These are phyloP conservation scores for Collybia sordida DNA, from an alignment of 768 basidiomycete genomes.

Conservation along the genomic window DNA sequence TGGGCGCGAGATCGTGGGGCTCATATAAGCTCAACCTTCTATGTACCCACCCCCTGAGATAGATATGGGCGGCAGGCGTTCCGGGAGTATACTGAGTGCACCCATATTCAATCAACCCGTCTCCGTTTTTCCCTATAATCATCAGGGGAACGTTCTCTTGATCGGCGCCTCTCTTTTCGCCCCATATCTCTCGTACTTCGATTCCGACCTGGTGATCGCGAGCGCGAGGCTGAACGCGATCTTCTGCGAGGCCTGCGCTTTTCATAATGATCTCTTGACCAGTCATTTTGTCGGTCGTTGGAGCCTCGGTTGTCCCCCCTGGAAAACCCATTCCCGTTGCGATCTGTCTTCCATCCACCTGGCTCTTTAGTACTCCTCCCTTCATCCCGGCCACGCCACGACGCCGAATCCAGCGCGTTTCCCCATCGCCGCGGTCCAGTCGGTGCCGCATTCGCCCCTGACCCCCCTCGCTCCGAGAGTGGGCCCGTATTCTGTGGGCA, in stretches of 20 bases:
- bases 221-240: conserved; percentile 27
- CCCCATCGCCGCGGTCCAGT: conserved; percentile 31
- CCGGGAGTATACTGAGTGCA: too few relatives aligned
- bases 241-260: conserved; percentile 23
- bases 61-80: too few relatives aligned
- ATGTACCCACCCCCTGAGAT: too few relatives aligned
- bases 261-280: conserved; percentile 22
- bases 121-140: conserved; percentile 52
- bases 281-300: conserved; percentile 4
- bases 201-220: conserved; percentile 26
- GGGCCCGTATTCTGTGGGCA: conserved; percentile 53
- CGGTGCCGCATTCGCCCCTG: conserved; percentile 33
- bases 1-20: too few relatives aligned
- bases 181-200: conserved; percentile 18
- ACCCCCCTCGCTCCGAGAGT: conserved; percentile 24
- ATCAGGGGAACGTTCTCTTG: conserved; percentile 28
- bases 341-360: conserved; percentile 25
- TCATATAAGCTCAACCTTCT: too few relatives aligned
- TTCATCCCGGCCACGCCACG: conserved; percentile 33
- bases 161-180: conserved; percentile 26
- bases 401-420: conserved; percentile 23
- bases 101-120: conserved; percentile 50
- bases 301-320: conserved; percentile 16
- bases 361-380: conserved; percentile 16
- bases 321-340: conserved; percentile 18